These are phyloP conservation scores for Arabidopsis suecica DNA, from an alignment of 345 rosid genomes.

Conservation along the genomic window DNA sequence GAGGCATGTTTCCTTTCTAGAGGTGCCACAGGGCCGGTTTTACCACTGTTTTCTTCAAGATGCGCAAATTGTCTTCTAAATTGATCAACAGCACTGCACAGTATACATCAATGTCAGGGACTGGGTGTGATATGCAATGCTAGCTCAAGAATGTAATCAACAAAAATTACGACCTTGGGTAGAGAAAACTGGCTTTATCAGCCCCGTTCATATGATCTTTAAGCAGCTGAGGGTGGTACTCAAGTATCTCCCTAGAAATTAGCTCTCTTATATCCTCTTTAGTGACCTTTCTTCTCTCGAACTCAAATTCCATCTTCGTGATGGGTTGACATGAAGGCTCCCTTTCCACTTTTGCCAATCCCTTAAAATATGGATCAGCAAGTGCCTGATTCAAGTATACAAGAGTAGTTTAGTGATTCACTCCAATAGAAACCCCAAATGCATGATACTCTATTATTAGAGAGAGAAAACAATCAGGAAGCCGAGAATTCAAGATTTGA, in stretches of 20 bases:
- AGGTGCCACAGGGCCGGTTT: conserved; percentile 69
- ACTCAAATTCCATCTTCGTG: conserved; percentile 96
- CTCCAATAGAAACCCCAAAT: not conserved
- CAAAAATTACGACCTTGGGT: conserved; percentile 70
- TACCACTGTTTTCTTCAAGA: conserved; percentile 86
- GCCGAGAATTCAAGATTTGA: not conserved
- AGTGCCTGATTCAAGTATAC: conserved; percentile 61
- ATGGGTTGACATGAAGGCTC: conserved; percentile 96
- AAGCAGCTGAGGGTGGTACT: conserved; percentile 93
- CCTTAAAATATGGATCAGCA: conserved; percentile 90
- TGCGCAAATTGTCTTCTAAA: conserved; percentile 90
- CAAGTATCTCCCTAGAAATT: conserved; percentile 83
- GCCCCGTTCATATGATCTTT: conserved; percentile 86
- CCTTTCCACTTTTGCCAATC: conserved; percentile 86
- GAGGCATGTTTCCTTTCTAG: conserved; percentile 88
- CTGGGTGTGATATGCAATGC: not conserved
- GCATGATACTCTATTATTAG: not conserved
- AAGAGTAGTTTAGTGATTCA: conserved; percentile 8
- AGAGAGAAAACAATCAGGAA: not conserved
- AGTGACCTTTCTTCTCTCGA: conserved; percentile 90
- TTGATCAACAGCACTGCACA: conserved; percentile 87
- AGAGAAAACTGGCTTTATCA: conserved; percentile 88
- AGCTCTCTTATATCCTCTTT: conserved; percentile 91
- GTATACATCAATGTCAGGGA: conserved; percentile 33
- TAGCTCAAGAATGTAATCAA: conserved; percentile 15